phyloP scores from a whole-genome alignment of 805 yeast genomes.

The Candida ipomoeae region DNA sequence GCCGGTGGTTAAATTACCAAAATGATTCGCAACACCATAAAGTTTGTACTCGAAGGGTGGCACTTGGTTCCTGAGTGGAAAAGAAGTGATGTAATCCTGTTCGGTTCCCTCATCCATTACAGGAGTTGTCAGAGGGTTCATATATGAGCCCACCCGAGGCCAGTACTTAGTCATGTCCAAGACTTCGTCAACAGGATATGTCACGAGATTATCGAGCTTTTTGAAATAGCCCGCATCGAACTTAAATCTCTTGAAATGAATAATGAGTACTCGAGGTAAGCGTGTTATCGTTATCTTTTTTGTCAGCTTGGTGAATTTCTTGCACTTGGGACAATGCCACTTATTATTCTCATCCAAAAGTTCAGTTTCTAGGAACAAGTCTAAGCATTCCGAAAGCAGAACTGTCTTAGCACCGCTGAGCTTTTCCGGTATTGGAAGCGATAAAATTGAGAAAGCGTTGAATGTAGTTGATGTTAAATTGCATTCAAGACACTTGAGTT shows the following conservation, averaged over 20 bases:
- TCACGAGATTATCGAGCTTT: slow-evolving; percentile 62
- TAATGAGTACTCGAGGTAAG: slow-evolving; percentile 71
- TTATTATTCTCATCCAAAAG: slow-evolving; percentile 69
- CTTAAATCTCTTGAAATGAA: slow-evolving; percentile 81
- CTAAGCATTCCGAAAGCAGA: slow-evolving; percentile 61
- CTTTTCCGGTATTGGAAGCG: slow-evolving; percentile 70
- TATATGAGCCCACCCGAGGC: slow-evolving; percentile 47
- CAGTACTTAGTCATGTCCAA: slow-evolving; percentile 69
- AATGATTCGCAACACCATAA: slow-evolving; percentile 81
- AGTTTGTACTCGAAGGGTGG: slow-evolving; percentile 78
- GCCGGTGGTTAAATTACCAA: slow-evolving; percentile 78
- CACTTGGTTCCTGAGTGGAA: slow-evolving; percentile 65
- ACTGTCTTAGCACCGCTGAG: slow-evolving; percentile 21
- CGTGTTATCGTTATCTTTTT: slow-evolving; percentile 72
- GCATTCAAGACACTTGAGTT: slow-evolving; percentile 69
- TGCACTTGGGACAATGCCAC: slow-evolving; percentile 83
- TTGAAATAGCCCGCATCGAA: slow-evolving; percentile 41
- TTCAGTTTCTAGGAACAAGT: slow-evolving; percentile 74
- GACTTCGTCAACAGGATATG: slow-evolving; percentile 54
- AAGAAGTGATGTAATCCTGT: slow-evolving; percentile 40
- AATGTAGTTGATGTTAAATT: slow-evolving; percentile 77
- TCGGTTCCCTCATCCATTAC: slow-evolving; percentile 40
- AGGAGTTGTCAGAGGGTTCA: slow-evolving; percentile 9
- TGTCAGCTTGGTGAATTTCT: slow-evolving; percentile 55
- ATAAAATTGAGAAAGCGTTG: slow-evolving; percentile 73